phyloP scores from a whole-genome alignment of 176 grass and related monocot species.

The Aegilops bicornis region DNA sequence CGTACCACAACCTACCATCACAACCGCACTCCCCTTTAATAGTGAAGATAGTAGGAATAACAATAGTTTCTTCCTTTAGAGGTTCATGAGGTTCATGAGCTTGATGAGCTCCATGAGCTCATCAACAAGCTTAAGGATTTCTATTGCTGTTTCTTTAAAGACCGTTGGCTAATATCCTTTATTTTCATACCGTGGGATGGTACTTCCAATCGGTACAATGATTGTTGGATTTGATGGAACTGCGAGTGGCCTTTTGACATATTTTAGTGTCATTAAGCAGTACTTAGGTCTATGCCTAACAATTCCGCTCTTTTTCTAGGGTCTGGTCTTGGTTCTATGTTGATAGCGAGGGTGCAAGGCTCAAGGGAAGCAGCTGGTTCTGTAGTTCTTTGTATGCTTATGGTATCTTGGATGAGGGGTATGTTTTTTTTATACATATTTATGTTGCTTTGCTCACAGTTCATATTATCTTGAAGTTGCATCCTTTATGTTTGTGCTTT shows the following conservation, averaged over 20 bases:
- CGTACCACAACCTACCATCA: conserved; percentile 36
- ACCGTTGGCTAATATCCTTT: conserved; percentile 81
- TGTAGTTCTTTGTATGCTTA: conserved; percentile 95
- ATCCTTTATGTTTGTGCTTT: conserved; percentile 10
- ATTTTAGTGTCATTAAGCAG: conserved; percentile 1
- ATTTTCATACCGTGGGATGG: conserved; percentile 79
- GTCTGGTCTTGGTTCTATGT: conserved; percentile 90
- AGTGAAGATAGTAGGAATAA: neutral
- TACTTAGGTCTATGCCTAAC: conserved; percentile 6
- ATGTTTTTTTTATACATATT: conserved; percentile 11
- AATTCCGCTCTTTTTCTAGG: conserved; percentile 41
- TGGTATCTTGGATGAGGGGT: conserved; percentile 87
- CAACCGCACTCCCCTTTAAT: neutral
- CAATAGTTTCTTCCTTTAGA: conserved; percentile 39
- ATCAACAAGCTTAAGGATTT: too few relatives aligned
- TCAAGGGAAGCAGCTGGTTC: conserved; percentile 68
- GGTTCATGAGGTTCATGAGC: conserved; percentile 31
- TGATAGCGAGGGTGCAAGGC: conserved; percentile 93
- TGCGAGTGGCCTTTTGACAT: too few relatives aligned
- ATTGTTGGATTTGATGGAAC: conserved; percentile 55
- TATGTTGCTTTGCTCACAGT: neutral
- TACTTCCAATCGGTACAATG: conserved; percentile 90
- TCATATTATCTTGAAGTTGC: neutral
- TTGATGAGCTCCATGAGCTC: too few relatives aligned
- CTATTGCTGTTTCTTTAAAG: too few relatives aligned